These are phyloP conservation scores for Colletotrichum tropicale DNA, from an alignment of 2,329 filamentous ascomycete species.

Conservation along the genomic window DNA sequence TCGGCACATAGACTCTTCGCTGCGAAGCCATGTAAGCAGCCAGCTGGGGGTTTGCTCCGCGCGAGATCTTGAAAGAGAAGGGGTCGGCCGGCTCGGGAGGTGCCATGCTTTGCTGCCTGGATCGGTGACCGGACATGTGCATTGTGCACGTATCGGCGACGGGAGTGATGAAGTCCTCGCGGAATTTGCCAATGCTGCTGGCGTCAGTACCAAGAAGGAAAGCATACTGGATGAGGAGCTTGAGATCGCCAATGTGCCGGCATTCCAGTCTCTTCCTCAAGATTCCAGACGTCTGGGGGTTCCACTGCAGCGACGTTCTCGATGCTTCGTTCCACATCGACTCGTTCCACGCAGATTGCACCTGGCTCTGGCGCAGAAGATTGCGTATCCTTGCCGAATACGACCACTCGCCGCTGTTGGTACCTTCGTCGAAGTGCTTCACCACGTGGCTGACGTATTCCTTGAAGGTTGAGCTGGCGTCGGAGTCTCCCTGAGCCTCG, in stretches of 20 bases:
- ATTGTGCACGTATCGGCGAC: slow-evolving; percentile 38
- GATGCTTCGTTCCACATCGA: slow-evolving; percentile 38
- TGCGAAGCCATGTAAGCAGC: slow-evolving; percentile 40
- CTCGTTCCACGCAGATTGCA: slow-evolving; percentile 41
- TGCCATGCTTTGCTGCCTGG: slow-evolving; percentile 9
- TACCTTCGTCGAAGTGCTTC: slow-evolving; percentile 50
- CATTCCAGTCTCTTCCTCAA: slow-evolving; percentile 50
- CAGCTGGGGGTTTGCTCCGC: slow-evolving; percentile 35
- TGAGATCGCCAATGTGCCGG: slow-evolving; percentile 44
- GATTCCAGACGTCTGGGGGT: slow-evolving; percentile 44
- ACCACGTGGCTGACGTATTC: slow-evolving; percentile 52
- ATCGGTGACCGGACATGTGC: slow-evolving; percentile 38
- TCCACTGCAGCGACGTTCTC: slow-evolving; percentile 40
- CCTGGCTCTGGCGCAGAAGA: slow-evolving; percentile 43
- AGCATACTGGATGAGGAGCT: slow-evolving; percentile 42
- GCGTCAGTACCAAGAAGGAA: slow-evolving; percentile 40
- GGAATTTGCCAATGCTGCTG: slow-evolving; percentile 28
- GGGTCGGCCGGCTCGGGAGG: slow-evolving; percentile 27
- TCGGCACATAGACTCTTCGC: slow-evolving; percentile 33
- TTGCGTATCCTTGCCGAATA: slow-evolving; percentile 51
- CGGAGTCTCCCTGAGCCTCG: slow-evolving; percentile 43
- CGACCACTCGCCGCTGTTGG: slow-evolving; percentile 44
- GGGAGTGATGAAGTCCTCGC: slow-evolving; percentile 38
- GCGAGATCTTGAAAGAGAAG: slow-evolving; percentile 41
- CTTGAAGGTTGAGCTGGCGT: slow-evolving; percentile 43